These are phyloP conservation scores for Elsinoe australis DNA, from an alignment of 2,329 filamentous ascomycete species.

Conservation along the genomic window DNA sequence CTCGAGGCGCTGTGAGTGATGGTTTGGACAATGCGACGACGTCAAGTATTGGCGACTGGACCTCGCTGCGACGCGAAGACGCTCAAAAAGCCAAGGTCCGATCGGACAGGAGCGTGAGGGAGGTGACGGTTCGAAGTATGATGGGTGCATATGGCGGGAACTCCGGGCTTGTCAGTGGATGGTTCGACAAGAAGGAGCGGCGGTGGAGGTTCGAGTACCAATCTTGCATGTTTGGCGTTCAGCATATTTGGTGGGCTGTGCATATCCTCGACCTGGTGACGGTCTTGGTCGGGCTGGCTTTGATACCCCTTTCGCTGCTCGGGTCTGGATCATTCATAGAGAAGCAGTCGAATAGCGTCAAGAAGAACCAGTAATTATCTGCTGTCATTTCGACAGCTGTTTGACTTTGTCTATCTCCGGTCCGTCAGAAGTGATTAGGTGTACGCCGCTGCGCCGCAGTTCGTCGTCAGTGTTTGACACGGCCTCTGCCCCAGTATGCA, in stretches of 20 bases:
- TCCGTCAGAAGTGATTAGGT: conserved; percentile 13
- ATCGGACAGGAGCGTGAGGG: conserved; percentile 55
- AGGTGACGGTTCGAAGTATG: conserved; percentile 94
- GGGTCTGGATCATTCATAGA: neutral
- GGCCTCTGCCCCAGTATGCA: conserved; percentile 56
- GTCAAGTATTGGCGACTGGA: conserved; percentile 2
- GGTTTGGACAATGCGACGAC: neutral
- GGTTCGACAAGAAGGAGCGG: conserved; percentile 68
- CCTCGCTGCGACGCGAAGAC: conserved; percentile 30
- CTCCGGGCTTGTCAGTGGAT: conserved; percentile 76
- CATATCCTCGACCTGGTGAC: conserved; percentile 62
- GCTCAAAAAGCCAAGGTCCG: neutral
- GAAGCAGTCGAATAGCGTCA: neutral
- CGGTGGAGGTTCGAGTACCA: conserved; percentile 78
- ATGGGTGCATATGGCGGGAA: conserved; percentile 97
- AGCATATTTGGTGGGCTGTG: conserved; percentile 91
- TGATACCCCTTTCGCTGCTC: neutral
- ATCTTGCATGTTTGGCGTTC: conserved; percentile 70
- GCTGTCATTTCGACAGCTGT: neutral
- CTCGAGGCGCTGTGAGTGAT: neutral
- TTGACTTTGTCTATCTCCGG: conserved; percentile 7
- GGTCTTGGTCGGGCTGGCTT: conserved; percentile 26
- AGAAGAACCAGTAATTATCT: conserved; percentile 8
- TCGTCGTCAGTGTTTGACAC: neutral
- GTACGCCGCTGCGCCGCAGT: neutral